Percentiles rank a stretch among this genome's conserved stretches.
phyloP scores from a whole-genome alignment of 371 early-diverging fungal genomes.

The Lichtheimia hyalospora region DNA sequence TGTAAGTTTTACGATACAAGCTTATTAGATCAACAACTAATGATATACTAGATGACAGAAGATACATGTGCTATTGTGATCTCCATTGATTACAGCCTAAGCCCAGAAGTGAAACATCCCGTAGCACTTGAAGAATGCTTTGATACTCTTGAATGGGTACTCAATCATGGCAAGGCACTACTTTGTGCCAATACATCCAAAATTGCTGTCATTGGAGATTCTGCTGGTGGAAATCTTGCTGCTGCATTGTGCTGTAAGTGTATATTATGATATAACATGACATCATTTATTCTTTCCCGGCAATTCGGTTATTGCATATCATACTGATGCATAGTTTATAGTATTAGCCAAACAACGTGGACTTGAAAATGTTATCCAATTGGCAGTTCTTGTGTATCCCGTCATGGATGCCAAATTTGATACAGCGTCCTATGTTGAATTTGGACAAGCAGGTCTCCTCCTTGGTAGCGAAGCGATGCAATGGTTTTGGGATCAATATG shows the following conservation, averaged over 20 bases:
- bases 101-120: slow-evolving; percentile 26
- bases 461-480: slow-evolving; percentile 19
- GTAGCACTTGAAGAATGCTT: slow-evolving; percentile 31
- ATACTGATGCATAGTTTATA: slow-evolving; percentile 3
- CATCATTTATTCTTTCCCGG: neutral
- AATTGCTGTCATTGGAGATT: slow-evolving; percentile 31
- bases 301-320: neutral
- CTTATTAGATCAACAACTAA: neutral
- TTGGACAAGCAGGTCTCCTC: slow-evolving; percentile 9
- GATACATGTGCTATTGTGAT: slow-evolving; percentile 12
- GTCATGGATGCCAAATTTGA: slow-evolving; percentile 17
- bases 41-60: neutral
- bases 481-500: slow-evolving; percentile 33
- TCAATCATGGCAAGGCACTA: slow-evolving; percentile 11
- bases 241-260: slow-evolving; percentile 20
- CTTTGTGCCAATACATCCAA: slow-evolving; percentile 18
- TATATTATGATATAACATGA: neutral
- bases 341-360: slow-evolving; percentile 29
- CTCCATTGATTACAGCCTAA: slow-evolving; percentile 21
- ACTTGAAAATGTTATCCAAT: slow-evolving; percentile 10
- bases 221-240: slow-evolving; percentile 33
- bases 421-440: slow-evolving; percentile 21
- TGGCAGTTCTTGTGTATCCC: slow-evolving; percentile 33
- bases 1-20: slow-evolving; percentile 2
- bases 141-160: slow-evolving; percentile 24